Percentiles rank a stretch among this genome's conserved stretches.
phyloP scores from a whole-genome alignment of 768 basidiomycete species.

The Tylopilus sp. region DNA sequence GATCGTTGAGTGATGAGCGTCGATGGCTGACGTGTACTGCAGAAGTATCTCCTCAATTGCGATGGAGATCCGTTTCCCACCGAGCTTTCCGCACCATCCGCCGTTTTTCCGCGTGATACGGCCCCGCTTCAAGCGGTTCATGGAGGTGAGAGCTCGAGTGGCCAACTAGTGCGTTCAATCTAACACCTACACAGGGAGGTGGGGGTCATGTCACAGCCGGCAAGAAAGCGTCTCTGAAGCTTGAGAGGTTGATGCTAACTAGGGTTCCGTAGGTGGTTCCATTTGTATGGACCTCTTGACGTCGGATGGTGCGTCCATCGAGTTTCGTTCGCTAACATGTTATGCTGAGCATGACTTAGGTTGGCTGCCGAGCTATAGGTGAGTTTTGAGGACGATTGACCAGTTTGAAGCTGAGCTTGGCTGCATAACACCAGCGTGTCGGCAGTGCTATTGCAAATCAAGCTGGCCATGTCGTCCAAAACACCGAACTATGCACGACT shows the following conservation, averaged over 20 bases:
- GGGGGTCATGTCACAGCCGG: conserved; percentile 69
- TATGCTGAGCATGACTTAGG: background rate
- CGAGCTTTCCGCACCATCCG: conserved; percentile 62
- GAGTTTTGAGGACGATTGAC: background rate
- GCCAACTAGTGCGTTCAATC: background rate
- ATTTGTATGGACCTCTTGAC: conserved; percentile 76
- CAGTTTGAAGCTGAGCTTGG: background rate
- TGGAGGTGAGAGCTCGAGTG: conserved; percentile 31
- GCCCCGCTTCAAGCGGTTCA: conserved; percentile 69
- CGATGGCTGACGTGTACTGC: background rate
- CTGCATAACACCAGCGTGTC: conserved; percentile 30
- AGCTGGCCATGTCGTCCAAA: conserved; percentile 62
- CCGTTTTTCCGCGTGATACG: conserved; percentile 77
- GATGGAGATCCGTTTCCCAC: conserved; percentile 70
- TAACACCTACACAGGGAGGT: conserved; percentile 41
- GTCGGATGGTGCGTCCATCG: conserved; percentile 40
- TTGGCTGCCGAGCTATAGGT: conserved; percentile 70
- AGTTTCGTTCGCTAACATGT: background rate
- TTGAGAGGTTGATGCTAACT: background rate
- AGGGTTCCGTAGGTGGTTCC: conserved; percentile 48
- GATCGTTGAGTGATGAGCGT: background rate
- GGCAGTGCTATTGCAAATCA: conserved; percentile 58
- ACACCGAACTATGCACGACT: conserved; percentile 64
- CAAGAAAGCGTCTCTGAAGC: conserved; percentile 15
- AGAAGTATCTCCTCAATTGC: conserved; percentile 63